These are phyloP conservation scores for Colletotrichum ledebouriae DNA, from an alignment of 2,329 filamentous ascomycete genomes.

Conservation along the genomic window DNA sequence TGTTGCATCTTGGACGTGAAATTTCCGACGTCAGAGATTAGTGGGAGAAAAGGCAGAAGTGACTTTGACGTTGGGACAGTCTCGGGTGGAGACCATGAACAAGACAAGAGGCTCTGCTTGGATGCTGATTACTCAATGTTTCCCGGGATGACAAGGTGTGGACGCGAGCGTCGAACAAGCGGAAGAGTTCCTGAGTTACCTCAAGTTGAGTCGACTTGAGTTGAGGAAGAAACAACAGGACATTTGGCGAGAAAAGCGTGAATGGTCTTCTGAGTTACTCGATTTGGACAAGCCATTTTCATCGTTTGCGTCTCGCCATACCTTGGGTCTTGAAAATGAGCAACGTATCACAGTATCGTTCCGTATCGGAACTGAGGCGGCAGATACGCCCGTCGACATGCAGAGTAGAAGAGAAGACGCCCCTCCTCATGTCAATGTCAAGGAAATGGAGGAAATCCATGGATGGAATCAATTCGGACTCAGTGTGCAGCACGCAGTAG, in stretches of 20 bases:
- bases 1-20: neutral
- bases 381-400: conserved; percentile 29
- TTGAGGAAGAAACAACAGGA: neutral
- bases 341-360: conserved; percentile 5
- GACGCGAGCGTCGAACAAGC: neutral
- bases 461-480: neutral
- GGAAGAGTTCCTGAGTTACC: neutral
- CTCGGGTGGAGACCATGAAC: conserved; percentile 30
- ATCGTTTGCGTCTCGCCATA: neutral
- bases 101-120: conserved; percentile 33
- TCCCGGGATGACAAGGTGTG: neutral
- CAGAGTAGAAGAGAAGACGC: conserved; percentile 19
- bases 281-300: conserved; percentile 29
- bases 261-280: conserved; percentile 20
- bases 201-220: neutral
- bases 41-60: neutral
- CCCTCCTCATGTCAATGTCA: conserved; percentile 2
- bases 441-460: neutral
- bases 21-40: neutral
- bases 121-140: conserved; percentile 13
- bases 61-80: conserved; percentile 37
- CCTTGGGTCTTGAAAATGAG: neutral
- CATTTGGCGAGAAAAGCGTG: conserved; percentile 5
- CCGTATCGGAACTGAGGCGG: conserved; percentile 9
- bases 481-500: conserved; percentile 2